Conservation (phyloP, 2,329 filamentous ascomycete species). For the Phialophora macrospora region DNA sequence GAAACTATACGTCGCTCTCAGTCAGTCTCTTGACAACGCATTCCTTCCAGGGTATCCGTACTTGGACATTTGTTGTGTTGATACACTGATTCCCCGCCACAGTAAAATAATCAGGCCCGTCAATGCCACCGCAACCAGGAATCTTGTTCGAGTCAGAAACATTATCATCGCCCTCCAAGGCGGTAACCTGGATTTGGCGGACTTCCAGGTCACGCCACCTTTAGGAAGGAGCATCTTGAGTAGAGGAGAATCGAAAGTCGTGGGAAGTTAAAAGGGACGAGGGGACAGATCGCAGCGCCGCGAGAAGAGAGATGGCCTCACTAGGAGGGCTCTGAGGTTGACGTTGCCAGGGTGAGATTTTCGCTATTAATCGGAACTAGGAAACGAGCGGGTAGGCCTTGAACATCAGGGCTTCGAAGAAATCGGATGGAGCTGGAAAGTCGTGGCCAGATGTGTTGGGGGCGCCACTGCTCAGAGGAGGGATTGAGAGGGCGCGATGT, state of each 20-base stretch:
- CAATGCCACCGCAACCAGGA: slow-evolving; percentile 74
- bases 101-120: slow-evolving; percentile 74
- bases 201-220: slow-evolving; percentile 90
- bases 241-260: slow-evolving; percentile 12
- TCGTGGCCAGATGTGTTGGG: slow-evolving; percentile 4
- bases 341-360: slow-evolving; percentile 30
- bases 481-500: neutral
- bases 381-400: slow-evolving; percentile 35
- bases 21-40: slow-evolving; percentile 18
- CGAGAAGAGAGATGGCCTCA: slow-evolving; percentile 20
- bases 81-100: slow-evolving; percentile 83
- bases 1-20: slow-evolving; percentile 64
- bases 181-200: slow-evolving; percentile 77
- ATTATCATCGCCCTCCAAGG: slow-evolving; percentile 73
- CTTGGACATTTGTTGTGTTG: slow-evolving; percentile 89
- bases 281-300: slow-evolving; percentile 4
- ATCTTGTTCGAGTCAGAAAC: slow-evolving; percentile 75
- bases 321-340: slow-evolving; percentile 30
- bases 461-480: neutral
- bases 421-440: slow-evolving; percentile 8
- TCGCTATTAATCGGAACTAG: neutral
- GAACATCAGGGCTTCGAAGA: slow-evolving; percentile 23
- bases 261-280: slow-evolving; percentile 12
- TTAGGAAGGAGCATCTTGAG: slow-evolving; percentile 83
- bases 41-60: slow-evolving; percentile 49